Evolutionary conservation across 805 yeast species (phyloP).

Genomic region (Vanderwaltozyma tropicalis): DNA sequence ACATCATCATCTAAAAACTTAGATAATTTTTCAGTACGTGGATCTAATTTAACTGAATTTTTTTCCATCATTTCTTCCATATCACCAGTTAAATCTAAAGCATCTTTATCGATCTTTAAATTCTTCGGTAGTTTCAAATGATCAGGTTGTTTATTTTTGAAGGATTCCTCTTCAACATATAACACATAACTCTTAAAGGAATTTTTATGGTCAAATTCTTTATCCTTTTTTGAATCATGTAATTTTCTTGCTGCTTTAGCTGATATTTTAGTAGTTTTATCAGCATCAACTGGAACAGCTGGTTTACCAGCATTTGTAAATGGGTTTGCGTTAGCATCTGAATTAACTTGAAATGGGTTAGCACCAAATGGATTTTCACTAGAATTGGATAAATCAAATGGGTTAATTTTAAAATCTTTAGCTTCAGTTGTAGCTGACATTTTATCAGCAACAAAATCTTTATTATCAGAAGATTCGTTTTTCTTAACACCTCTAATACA

Average conservation of each 20-base stretch:
- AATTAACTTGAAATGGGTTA: slow-evolving; percentile 31
- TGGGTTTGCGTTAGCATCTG: slow-evolving; percentile 8
- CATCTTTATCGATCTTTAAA: slow-evolving; percentile 41
- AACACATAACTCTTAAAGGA: slow-evolving; percentile 56
- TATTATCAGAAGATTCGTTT: slow-evolving; percentile 37
- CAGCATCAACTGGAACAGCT: no score
- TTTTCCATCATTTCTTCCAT: slow-evolving; percentile 20
- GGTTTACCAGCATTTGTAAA: slow-evolving; percentile 1
- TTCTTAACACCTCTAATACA: slow-evolving; percentile 68
- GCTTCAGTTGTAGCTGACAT: slow-evolving; percentile 32
- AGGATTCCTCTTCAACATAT: slow-evolving; percentile 62
- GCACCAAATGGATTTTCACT: slow-evolving; percentile 22
- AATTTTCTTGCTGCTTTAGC: slow-evolving; percentile 28
- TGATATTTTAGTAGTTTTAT: slow-evolving; percentile 13
- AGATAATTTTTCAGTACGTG: slow-evolving; percentile 40
- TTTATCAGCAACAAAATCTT: slow-evolving; percentile 34
- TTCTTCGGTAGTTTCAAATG: slow-evolving; percentile 40
- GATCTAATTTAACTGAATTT: slow-evolving; percentile 25
- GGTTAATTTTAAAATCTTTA: slow-evolving; percentile 32
- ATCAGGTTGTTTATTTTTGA: slow-evolving; percentile 42
- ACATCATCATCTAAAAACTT: slow-evolving; percentile 59
- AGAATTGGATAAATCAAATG: slow-evolving; percentile 21
- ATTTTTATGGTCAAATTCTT: slow-evolving; percentile 11
- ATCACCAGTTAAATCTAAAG: slow-evolving; percentile 35
- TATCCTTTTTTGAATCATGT: slow-evolving; percentile 21